A percentile compares a stretch with the other conserved stretches of the same genome.
These are phyloP conservation scores for Tinospora cordifolia DNA, from an alignment of 164 flowering plant genomes.

Conservation along the genomic window DNA sequence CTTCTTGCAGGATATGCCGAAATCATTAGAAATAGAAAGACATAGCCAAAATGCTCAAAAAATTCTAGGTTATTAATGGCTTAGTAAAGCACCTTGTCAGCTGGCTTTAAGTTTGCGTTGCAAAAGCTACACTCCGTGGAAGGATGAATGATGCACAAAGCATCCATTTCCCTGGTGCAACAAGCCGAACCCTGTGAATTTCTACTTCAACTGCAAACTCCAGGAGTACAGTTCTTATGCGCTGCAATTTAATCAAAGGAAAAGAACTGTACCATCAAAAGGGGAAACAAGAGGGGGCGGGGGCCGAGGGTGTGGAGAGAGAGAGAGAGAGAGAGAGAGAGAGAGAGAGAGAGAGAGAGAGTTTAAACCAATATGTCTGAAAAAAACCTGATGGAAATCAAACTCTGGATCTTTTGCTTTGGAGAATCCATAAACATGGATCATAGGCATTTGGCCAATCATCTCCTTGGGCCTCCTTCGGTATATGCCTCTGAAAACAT, in stretches of 20 bases:
- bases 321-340: neutral
- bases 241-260: constrained; percentile 32
- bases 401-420: constrained; percentile 86
- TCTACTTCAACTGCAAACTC: constrained; percentile 63
- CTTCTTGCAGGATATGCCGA: neutral
- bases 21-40: neutral
- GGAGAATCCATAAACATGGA: constrained; percentile 94
- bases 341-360: neutral
- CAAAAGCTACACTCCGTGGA: constrained; percentile 59
- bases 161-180: constrained; percentile 97
- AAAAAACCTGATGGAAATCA: constrained; percentile 69
- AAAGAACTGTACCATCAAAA: neutral
- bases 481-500: constrained; percentile 70
- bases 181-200: constrained; percentile 76
- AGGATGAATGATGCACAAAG: constrained; percentile 80
- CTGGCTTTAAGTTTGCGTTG: constrained; percentile 16
- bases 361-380: neutral
- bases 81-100: neutral
- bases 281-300: neutral
- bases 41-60: neutral
- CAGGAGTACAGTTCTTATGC: constrained; percentile 57
- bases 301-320: neutral
- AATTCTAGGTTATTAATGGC: neutral
- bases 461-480: constrained; percentile 21
- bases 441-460: constrained; percentile 43